These are phyloP conservation scores for Hyaloscypha variabilis DNA, from an alignment of 495 filamentous ascomycete species.

Conservation along the genomic window DNA sequence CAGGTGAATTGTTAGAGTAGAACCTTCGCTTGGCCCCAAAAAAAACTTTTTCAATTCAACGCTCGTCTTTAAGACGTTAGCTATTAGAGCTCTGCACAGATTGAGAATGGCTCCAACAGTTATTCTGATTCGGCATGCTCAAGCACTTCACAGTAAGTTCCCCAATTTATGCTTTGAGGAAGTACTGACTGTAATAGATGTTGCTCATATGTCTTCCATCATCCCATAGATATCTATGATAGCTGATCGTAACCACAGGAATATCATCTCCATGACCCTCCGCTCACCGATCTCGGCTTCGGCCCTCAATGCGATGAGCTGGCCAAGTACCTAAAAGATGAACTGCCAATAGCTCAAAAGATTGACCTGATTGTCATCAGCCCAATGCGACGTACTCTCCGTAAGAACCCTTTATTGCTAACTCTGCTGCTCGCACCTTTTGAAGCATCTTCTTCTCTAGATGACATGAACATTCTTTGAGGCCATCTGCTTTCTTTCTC, in stretches of 20 bases:
- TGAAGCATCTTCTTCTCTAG: too few relatives aligned
- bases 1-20: not conserved
- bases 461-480: too few relatives aligned
- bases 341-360: constrained; percentile 47
- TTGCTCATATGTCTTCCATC: constrained; percentile 27
- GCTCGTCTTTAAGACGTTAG: too few relatives aligned
- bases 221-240: constrained; percentile 1
- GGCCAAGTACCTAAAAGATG: constrained; percentile 43
- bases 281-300: constrained; percentile 54
- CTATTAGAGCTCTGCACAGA: too few relatives aligned
- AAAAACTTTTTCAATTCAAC: too few relatives aligned
- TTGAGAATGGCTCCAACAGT: constrained; percentile 55
- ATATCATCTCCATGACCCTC: constrained; percentile 55
- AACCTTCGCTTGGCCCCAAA: not conserved
- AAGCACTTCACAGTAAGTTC: constrained; percentile 56
- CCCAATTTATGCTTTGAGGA: not conserved
- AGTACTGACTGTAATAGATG: constrained; percentile 33
- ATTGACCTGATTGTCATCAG: constrained; percentile 59
- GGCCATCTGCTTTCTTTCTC: too few relatives aligned
- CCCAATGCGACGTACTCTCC: constrained; percentile 59
- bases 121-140: constrained; percentile 61
- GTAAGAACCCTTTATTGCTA: too few relatives aligned
- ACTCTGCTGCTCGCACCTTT: too few relatives aligned
- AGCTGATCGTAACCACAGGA: constrained; percentile 41
- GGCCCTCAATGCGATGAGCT: constrained; percentile 52